Base-by-base conservation (phyloP, 768 basidiomycete genomes). In the Termitomyces sp. region DNA sequence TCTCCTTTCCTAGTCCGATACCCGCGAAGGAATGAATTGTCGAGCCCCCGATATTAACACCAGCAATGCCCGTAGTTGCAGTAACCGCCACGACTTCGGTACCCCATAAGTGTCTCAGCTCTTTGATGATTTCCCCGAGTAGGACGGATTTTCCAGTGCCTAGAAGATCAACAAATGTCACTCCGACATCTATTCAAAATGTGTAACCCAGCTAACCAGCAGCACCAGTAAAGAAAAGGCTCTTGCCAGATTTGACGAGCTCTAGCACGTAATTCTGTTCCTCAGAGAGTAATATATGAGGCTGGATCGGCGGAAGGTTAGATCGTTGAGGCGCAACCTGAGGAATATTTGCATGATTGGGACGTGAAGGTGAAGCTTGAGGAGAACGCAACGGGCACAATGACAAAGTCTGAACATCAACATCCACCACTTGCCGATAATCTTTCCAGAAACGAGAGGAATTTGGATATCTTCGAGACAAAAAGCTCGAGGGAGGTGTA, bases 61-160 rank as follows among this genome's bases (percentile, higher is more conserved):
- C 84, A 8, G 88, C 87, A 45, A 84, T 77, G 6, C 82, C 82
- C 11, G 82, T 83, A 1, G 83, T 78, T 7, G 87, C 87, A 0
- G 87, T 89, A 41, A 90, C 70, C 3, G 80, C 86, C 22, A 88
- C 66, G 2, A 37, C 3, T 26, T 56, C 38, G 2, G 9, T 19
- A 24, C 42, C 41, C 24, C 58, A 46, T 11, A 14, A 22, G 51
- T 32, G 7, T 63, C 71, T 58, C 58, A 73, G 60, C 63, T 73
- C 35, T 76, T 68, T 30, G 53, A 89, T 85, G 42, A 88, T 85
- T 42, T 75, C 77, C n/a, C 82, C 70, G 5, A 90, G 71, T 0
- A 88, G 71, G 19, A 88, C 80, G 3, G 86, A 88, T 67, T 90
- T 90, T 34, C 88, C 87, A 2, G 88, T 89, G 10, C 80, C 81